Evolutionary conservation across 306 rosid species (phyloP), one percentile per base, ranked within the genome.

Genomic region (Trifolium repens): DNA sequence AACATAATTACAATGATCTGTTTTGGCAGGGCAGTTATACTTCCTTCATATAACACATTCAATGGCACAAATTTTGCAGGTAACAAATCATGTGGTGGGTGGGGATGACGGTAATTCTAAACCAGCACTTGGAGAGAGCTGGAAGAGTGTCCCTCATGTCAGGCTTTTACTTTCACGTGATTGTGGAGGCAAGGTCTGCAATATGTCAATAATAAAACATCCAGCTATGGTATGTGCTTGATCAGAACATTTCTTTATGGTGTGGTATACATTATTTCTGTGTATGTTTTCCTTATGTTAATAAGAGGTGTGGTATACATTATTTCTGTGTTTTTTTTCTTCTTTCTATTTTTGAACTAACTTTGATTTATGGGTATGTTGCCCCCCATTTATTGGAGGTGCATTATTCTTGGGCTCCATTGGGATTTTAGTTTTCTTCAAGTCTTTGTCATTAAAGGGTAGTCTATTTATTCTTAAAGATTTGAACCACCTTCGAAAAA

Each of bases 121-220:
- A 82, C 94, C 98, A 19, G 96, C 98, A 82, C 94, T 94, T 27
- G 97, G 98, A 75, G 93, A 94, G 87, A 89, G 89, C 75, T 94
- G 98, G 98, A 94, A 94, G 85, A 88, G 89, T 73, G 81, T 94
- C 34, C 91, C 97, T 67, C 96, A 90, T 73, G 86, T 87, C 46
- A 83, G 97, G 68, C 87, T 91, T 80, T 73, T 82, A 57, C 91
- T 91, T 76, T 86, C 91, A 59, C 85, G 81, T 71, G 90, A 89
- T 22, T 85, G 68, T 47, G 88, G 88, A 76, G 78, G 84, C 82
- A 73, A 78, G 19, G 42, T 62, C 53, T 80, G 85, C 72, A 82
- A 49, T 19, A 75, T 88, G 60, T 88, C 89, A 40, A 73, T 88
- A 65, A 75, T 89, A 71, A 94, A 90, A 54, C 98, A 90, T 81